Evolutionary conservation across 306 rosid species (phyloP), one percentile per base, ranked within the genome.

Genomic region (Gleditsia sinensis): DNA sequence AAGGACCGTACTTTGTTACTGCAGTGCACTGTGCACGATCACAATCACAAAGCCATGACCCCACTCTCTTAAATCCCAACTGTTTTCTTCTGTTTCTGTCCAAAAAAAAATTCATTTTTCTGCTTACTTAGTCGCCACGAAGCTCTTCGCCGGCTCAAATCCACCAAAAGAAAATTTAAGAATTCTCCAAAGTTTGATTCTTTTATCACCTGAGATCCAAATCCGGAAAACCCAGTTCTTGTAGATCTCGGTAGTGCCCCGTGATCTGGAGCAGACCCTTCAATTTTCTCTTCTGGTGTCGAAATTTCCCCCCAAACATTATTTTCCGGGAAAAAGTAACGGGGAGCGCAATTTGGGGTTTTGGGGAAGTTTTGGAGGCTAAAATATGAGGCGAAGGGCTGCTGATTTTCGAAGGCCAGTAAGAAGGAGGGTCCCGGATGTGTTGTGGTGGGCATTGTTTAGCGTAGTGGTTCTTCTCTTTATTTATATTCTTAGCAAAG

Each of bases 371-470:
- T n/a, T n/a, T 14, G 51, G 28, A 40, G 33, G 55, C 19, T 62
- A 14, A 66, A 73, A 61, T 3, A 94, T 94, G 98, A 86, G 98
- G 85, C 86, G 98, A 75, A 85, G 97, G 75, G 76, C 88, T 21
- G 64, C 78, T 79, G 96, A 91, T 76, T 87, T 82, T 75, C 97
- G 98, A 25, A 70, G 98, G 85, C 91, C 98, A 7, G 88, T 62
- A 61, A 78, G 96, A 83, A 84, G 91, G 80, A 88, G 88, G 86
- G 84, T 94, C 37, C 86, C 94, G 23, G 95, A 88, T 81, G 88
- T 73, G 4, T 69, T 85, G 4, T 94, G 96, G 97, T 89, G 88
- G 89, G 82, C 80, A 62, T 77, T 94, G 77, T 91, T 91, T 30
- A 85, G 88, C 21, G 81, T 84, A 23, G 94, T 91, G 49, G 71